A percentile compares a stretch with the other conserved stretches of the same genome.
phyloP scores from a whole-genome alignment of 2,329 filamentous ascomycete species.

The Teratosphaeria nubilosa region DNA sequence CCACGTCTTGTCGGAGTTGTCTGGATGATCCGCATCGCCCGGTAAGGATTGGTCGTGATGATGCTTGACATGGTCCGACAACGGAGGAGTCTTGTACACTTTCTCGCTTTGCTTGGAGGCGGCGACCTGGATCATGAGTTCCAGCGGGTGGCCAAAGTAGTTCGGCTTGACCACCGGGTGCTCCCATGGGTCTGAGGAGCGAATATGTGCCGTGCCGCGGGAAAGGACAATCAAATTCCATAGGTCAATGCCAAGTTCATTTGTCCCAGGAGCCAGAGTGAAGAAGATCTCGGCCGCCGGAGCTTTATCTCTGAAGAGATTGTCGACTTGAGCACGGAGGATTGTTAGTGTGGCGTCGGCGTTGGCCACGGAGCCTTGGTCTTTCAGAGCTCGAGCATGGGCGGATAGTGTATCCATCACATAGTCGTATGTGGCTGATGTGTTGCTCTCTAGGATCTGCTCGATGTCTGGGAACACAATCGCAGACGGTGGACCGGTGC shows the following conservation, averaged over 20 bases:
- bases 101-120: conserved; percentile 24
- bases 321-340: conserved; percentile 16
- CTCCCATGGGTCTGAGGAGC: not conserved
- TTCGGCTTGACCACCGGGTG: conserved; percentile 18
- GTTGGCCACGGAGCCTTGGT: conserved; percentile 11
- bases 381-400: conserved; percentile 18
- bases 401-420: conserved; percentile 19
- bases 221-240: conserved; percentile 26
- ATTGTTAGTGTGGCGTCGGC: conserved; percentile 11
- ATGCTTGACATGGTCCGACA: conserved; percentile 22
- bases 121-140: conserved; percentile 26
- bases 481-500: conserved; percentile 29
- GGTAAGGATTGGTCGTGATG: conserved; percentile 25
- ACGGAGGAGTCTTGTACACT: conserved; percentile 14
- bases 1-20: conserved; percentile 12
- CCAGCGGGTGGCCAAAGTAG: conserved; percentile 33
- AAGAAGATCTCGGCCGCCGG: conserved; percentile 29
- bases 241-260: conserved; percentile 26
- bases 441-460: conserved; percentile 26
- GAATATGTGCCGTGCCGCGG: conserved; percentile 17
- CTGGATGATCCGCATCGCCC: conserved; percentile 1
- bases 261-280: conserved; percentile 19
- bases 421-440: conserved; percentile 15
- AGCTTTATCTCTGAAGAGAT: conserved; percentile 15
- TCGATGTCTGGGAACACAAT: conserved; percentile 27